Percentiles rank a stretch among this genome's conserved stretches.
Conservation (phyloP, 2,329 filamentous ascomycete genomes). For the Erysiphe pulchra region DNA sequence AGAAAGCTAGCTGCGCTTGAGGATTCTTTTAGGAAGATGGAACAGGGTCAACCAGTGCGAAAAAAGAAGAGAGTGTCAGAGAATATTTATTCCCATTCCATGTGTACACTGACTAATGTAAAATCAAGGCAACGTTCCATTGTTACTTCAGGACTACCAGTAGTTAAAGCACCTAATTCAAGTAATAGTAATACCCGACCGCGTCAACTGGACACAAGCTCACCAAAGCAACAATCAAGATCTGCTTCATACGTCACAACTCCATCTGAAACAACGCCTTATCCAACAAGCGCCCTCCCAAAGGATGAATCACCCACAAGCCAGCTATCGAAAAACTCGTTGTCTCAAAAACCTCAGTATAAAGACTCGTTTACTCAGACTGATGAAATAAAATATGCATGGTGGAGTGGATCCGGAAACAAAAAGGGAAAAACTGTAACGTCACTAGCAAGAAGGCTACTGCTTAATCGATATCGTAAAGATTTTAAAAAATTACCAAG, state of each 20-base stretch:
- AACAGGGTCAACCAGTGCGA: slow-evolving; percentile 28
- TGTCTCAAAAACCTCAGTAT: slow-evolving; percentile 7
- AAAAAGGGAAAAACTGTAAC: slow-evolving; percentile 9
- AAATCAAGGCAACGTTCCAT: slow-evolving; percentile 12
- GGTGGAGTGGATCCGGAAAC: slow-evolving; percentile 8
- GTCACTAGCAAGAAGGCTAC: slow-evolving; percentile 10
- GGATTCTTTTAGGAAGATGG: slow-evolving; percentile 34
- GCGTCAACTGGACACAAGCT: slow-evolving; percentile 11
- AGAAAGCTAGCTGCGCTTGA: slow-evolving; percentile 40
- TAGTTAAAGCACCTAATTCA: slow-evolving; percentile 6
- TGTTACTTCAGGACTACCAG: slow-evolving; percentile 6
- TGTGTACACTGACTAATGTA: slow-evolving; percentile 8
- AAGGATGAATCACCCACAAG: too few species aligned
- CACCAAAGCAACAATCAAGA: slow-evolving; percentile 10
- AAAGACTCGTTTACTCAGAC: slow-evolving; percentile 11
- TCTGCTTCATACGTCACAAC: slow-evolving; percentile 11
- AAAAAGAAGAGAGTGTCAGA: slow-evolving; percentile 40
- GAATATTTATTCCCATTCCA: slow-evolving; percentile 14
- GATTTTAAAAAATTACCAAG: neutral
- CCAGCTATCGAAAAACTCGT: too few species aligned
- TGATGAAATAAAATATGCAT: slow-evolving; percentile 11
- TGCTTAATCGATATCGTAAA: slow-evolving; percentile 8
- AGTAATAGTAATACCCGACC: slow-evolving; percentile 5
- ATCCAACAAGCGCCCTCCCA: slow-evolving; percentile 3
- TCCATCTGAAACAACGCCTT: slow-evolving; percentile 7